Conservation (phyloP, 768 basidiomycete genomes). For the Sistotremastrum niveocremeum region DNA sequence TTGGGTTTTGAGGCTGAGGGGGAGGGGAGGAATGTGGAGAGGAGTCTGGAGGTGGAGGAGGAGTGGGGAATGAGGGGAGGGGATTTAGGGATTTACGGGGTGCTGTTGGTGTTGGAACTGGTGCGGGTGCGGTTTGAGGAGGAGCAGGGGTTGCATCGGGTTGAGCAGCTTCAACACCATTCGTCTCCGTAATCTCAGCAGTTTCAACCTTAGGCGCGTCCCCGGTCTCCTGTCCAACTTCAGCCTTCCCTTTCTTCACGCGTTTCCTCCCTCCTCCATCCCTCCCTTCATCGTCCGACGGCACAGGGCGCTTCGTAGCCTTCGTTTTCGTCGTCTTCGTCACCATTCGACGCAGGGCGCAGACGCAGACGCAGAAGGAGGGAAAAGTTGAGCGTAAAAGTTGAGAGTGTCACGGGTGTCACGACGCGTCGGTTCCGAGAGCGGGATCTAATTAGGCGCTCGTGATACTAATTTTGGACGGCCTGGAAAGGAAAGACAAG, state of each 20-base stretch:
- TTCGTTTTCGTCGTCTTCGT: constrained; percentile 1
- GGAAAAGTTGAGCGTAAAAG: no score
- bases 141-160: neutral
- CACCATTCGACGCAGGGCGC: constrained; percentile 2
- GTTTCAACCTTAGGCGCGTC: neutral
- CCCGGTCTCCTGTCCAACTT: constrained; percentile 1
- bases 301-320: neutral
- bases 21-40: constrained; percentile 12
- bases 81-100: constrained; percentile 8
- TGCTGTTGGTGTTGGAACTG: neutral
- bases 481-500: no score
- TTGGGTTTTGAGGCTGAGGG: no score
- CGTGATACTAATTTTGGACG: no score
- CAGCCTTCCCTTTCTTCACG: neutral
- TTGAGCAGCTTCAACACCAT: constrained; percentile 2
- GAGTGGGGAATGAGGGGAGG: constrained; percentile 10
- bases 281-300: neutral
- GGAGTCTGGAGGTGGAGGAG: constrained; percentile 10
- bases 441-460: no score
- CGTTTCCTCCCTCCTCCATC: neutral
- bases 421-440: no score
- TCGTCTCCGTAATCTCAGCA: neutral
- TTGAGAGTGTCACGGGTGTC: no score
- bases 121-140: neutral
- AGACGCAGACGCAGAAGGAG: neutral